A percentile compares a stretch with the other conserved stretches of the same genome.
phyloP scores from a whole-genome alignment of 2,329 filamentous ascomycete species.

The Calonectria hongkongensis region DNA sequence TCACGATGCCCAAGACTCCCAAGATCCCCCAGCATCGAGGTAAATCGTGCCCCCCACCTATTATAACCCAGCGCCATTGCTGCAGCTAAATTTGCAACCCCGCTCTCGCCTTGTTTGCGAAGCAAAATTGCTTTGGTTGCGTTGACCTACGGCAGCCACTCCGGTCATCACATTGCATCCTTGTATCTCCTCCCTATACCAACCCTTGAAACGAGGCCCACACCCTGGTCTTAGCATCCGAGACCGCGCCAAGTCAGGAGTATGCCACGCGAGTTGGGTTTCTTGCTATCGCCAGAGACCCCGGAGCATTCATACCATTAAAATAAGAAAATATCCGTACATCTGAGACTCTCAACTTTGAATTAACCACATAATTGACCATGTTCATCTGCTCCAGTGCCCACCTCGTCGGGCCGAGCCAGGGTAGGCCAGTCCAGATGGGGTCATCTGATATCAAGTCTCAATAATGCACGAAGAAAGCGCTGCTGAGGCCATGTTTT shows the following conservation, averaged over 20 bases:
- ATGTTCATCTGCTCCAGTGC: no score
- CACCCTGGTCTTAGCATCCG: not conserved
- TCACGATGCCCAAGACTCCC: not conserved
- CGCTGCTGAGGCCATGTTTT: no score
- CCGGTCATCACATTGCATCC: constrained; percentile 2
- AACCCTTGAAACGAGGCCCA: not conserved
- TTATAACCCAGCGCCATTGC: not conserved
- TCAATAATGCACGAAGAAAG: no score
- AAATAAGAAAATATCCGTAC: no score
- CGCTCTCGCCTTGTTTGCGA: not conserved
- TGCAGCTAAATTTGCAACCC: constrained; percentile 12
- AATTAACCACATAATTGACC: no score
- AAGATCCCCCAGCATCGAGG: constrained; percentile 12
- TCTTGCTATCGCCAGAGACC: not conserved
- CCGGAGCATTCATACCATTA: no score
- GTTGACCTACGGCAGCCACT: constrained; percentile 1
- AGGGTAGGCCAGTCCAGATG: no score
- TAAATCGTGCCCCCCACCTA: not conserved
- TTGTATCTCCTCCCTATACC: not conserved
- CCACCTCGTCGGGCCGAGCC: no score
- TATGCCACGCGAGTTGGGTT: not conserved
- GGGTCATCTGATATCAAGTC: no score
- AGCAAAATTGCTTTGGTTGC: constrained; percentile 9
- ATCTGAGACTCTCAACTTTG: no score
- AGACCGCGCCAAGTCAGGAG: not conserved